Evolutionary conservation across 371 early-diverging fungal genomes (phyloP).

Genomic region (Polyrhizophydium stewartii): DNA sequence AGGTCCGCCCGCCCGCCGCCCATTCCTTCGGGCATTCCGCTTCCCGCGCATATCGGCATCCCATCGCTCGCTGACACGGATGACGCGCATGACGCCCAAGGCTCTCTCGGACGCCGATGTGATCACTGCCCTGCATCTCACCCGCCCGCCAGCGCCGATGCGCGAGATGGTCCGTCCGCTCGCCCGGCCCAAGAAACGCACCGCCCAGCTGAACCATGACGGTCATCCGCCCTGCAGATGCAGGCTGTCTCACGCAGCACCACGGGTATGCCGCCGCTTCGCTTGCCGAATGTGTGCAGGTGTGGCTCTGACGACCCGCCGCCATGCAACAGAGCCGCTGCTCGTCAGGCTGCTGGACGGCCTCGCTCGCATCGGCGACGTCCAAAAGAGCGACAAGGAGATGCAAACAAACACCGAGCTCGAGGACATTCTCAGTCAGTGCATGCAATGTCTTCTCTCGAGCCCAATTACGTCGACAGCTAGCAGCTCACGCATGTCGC

Average conservation of each 20-base stretch:
- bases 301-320: background rate
- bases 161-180: slow-evolving; percentile 5
- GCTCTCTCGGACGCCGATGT: slow-evolving; percentile 21
- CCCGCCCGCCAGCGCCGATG: slow-evolving; percentile 4
- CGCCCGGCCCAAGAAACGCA: background rate
- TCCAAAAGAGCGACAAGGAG: slow-evolving; percentile 19
- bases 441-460: background rate
- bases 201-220: too few species aligned
- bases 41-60: background rate
- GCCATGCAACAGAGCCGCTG: background rate
- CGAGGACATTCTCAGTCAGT: slow-evolving; percentile 24
- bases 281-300: too few species aligned
- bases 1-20: background rate
- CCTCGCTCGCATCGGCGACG: slow-evolving; percentile 22
- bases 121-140: slow-evolving; percentile 18
- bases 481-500: background rate
- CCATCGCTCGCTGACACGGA: too few species aligned
- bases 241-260: too few species aligned
- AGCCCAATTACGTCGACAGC: background rate
- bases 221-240: background rate
- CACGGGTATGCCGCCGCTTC: too few species aligned
- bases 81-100: background rate
- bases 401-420: slow-evolving; percentile 31
- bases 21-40: background rate
- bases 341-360: slow-evolving; percentile 25